Evolutionary conservation across 139 green algal genomes (phyloP).

Genomic region (Coelastrella sp.): DNA sequence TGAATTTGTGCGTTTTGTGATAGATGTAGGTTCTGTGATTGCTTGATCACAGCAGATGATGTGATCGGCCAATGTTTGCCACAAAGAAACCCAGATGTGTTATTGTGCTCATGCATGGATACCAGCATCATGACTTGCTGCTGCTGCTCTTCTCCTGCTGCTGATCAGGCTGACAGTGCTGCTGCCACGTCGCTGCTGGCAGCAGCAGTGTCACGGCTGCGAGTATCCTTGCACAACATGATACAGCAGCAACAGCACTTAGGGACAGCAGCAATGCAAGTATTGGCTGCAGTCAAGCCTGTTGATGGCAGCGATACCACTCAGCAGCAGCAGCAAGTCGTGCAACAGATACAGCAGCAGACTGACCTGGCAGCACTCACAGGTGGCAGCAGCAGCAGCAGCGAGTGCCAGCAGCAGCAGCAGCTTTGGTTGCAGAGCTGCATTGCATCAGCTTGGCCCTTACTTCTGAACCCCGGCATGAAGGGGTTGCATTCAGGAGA

Average conservation of each 20-base stretch:
- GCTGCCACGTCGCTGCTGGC: not conserved
- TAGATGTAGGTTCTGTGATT: no score
- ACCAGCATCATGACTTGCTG: not conserved
- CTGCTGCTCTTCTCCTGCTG: constrained; percentile 3
- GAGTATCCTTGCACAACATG: not conserved
- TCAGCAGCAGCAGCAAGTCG: not conserved
- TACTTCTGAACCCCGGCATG: not conserved
- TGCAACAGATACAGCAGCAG: not conserved
- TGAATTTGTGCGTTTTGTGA: no score
- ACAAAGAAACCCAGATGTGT: no score
- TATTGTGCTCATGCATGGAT: not conserved
- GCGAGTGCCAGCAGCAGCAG: constrained; percentile 2
- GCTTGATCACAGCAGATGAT: no score
- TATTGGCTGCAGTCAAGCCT: not conserved
- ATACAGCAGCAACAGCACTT: constrained; percentile 15
- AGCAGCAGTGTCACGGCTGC: constrained; percentile 7
- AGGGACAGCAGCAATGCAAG: not conserved
- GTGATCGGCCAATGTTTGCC: no score
- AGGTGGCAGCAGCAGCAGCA: not conserved
- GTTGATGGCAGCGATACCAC: not conserved
- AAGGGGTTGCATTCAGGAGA: no score
- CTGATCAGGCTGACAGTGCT: not conserved
- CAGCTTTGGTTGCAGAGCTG: constrained; percentile 2
- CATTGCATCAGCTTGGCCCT: not conserved
- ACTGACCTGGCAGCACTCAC: not conserved